phyloP scores from a whole-genome alignment of 2,329 filamentous ascomycete species.

The Aspergillus ustus region DNA sequence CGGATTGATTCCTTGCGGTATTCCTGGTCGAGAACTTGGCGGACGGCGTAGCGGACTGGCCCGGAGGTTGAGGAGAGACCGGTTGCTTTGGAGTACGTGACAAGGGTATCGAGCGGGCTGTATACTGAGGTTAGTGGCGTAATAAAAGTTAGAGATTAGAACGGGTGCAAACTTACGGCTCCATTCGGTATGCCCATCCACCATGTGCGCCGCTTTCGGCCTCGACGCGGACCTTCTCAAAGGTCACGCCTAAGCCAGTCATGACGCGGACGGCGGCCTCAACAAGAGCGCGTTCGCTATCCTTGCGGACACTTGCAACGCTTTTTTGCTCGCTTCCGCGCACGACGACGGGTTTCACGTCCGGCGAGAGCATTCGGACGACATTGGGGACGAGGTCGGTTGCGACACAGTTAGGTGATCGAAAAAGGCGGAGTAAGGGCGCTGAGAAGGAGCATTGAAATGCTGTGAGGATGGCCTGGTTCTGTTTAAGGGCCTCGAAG shows the following conservation, averaged over 20 bases:
- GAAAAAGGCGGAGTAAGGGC: slow-evolving; percentile 75
- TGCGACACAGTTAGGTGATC: slow-evolving; percentile 75
- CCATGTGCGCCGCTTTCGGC: slow-evolving; percentile 63
- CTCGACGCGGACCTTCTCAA: slow-evolving; percentile 82
- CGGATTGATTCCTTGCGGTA: slow-evolving; percentile 73
- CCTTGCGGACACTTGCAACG: slow-evolving; percentile 84
- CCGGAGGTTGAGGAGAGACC: slow-evolving; percentile 57
- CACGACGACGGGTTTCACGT: slow-evolving; percentile 88
- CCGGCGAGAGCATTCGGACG: slow-evolving; percentile 80
- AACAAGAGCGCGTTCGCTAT: slow-evolving; percentile 81
- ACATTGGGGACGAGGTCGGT: slow-evolving; percentile 85
- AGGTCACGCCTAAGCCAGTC: slow-evolving; percentile 77
- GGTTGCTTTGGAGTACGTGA: slow-evolving; percentile 61
- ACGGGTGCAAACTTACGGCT: slow-evolving; percentile 69
- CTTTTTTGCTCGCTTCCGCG: slow-evolving; percentile 67
- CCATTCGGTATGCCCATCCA: slow-evolving; percentile 90
- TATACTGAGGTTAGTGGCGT: slow-evolving; percentile 8
- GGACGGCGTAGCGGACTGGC: slow-evolving; percentile 86
- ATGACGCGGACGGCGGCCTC: slow-evolving; percentile 79
- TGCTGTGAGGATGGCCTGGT: slow-evolving; percentile 71
- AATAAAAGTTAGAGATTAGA: background rate
- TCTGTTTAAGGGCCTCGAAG: slow-evolving; percentile 78
- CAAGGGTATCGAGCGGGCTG: slow-evolving; percentile 74
- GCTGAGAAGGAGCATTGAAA: slow-evolving; percentile 75
- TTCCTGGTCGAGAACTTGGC: slow-evolving; percentile 92